Evolutionary conservation across 306 rosid species (phyloP), one percentile per base, ranked within the genome.

Genomic region (Sicyos baderoa): DNA sequence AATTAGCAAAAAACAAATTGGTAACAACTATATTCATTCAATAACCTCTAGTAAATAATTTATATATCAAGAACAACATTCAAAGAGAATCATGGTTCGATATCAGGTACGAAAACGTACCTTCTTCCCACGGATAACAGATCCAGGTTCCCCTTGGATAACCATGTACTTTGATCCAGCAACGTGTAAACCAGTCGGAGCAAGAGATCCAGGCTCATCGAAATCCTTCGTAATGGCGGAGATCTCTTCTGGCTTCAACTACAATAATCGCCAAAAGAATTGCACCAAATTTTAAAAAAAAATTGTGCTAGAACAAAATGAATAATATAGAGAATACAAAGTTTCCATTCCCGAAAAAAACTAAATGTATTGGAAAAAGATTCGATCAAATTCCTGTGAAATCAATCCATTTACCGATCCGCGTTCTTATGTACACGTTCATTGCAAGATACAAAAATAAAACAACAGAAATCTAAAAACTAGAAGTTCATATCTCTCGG

Each of bases 91-190:
- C 11, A 71, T 29, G 6, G 25, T 3, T 9, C 17, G 44, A 79
- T 65, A 17, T 42, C 40, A 9, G 12, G 12, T 49, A 21, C 10
- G 6, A 53, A 40, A 54, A 14, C 13, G 32, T n/a, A 82, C 90
- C 90, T 85, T 85, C 82, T 83, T 85, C 22, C 84, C 87, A 45
- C 85, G 85, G 54, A 85, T 75, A 57, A 85, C 85, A 70, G 80
- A 87, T 42, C 85, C 85, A 1, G 76, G 14, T 65, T 85, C 87
- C 55, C 90, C 90, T 74, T 83, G 87, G 73, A 83, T 85, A 72
- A 83, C 90, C 87, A 83, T 83, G 81, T 85, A 83, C 78, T 85
- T 85, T 0, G 75, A 58, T 64, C 85, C 87, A n/a, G 84, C 85
- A 45, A 85, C 84, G 75, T 76, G 75, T 54, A 83, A 66, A 0